Conservation (phyloP, 371 early-diverging fungal species). For the Paraphysoderma sedebokerense region DNA sequence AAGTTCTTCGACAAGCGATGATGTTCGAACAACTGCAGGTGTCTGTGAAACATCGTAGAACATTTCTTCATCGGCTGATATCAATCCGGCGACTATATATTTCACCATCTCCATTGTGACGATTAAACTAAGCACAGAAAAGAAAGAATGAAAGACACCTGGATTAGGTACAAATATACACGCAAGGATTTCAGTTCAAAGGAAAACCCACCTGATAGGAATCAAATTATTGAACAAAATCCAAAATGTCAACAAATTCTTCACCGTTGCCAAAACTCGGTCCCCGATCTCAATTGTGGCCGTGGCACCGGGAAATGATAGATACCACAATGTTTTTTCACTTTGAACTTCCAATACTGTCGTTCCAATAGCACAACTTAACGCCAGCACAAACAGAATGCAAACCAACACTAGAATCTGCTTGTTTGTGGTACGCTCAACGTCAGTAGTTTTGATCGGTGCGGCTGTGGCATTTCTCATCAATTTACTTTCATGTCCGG, state of each 20-base stretch:
- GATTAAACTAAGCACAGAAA: constrained; percentile 39
- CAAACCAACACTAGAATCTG: constrained; percentile 81
- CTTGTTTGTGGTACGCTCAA: constrained; percentile 74
- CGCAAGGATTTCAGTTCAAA: background rate
- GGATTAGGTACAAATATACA: background rate
- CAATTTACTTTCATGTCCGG: constrained; percentile 78
- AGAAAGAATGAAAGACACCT: background rate
- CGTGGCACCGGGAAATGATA: background rate
- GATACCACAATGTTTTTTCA: background rate
- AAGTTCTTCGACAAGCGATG: constrained; percentile 79
- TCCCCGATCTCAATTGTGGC: constrained; percentile 3
- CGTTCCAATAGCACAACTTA: constrained; percentile 68
- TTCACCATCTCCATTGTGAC: constrained; percentile 84
- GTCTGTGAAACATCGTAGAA: constrained; percentile 65
- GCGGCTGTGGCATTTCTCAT: constrained; percentile 54
- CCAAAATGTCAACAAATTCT: background rate
- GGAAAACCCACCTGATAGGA: constrained; percentile 33
- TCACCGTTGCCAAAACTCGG: background rate
- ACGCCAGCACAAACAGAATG: constrained; percentile 65
- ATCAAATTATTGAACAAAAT: constrained; percentile 75
- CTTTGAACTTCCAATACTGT: constrained; percentile 19
- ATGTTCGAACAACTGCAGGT: constrained; percentile 66
- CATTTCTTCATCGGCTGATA: constrained; percentile 66
- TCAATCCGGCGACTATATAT: constrained; percentile 40
- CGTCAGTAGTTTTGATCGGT: constrained; percentile 38